phyloP scores from a whole-genome alignment of 345 rosid genomes.

The Orychophragmus violaceus region DNA sequence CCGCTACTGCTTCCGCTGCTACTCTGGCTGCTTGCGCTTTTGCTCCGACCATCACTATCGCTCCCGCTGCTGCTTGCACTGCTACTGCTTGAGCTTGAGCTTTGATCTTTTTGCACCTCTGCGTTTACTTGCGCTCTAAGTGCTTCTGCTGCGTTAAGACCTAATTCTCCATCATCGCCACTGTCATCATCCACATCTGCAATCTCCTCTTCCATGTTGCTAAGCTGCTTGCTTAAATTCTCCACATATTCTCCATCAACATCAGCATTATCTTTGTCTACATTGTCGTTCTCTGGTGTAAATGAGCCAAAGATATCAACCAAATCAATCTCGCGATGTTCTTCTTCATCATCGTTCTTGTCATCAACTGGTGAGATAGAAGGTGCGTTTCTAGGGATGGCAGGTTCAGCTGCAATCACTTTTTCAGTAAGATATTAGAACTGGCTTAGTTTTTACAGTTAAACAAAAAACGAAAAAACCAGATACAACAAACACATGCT shows the following conservation, averaged over 20 bases:
- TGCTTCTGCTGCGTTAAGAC: constrained; percentile 90
- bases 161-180: constrained; percentile 44
- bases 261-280: constrained; percentile 28
- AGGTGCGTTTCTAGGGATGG: constrained; percentile 27
- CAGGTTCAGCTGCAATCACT: constrained; percentile 34
- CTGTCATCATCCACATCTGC: constrained; percentile 81
- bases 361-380: constrained; percentile 31
- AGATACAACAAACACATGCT: background rate
- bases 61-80: constrained; percentile 62
- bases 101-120: constrained; percentile 33
- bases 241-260: constrained; percentile 29
- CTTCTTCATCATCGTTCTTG: constrained; percentile 54
- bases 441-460: constrained; percentile 8
- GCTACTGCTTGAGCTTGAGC: constrained; percentile 70
- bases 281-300: constrained; percentile 41
- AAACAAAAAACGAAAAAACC: background rate
- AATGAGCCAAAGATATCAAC: constrained; percentile 59
- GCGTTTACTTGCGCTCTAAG: constrained; percentile 79
- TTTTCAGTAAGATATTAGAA: constrained; percentile 25
- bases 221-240: constrained; percentile 9
- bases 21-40: constrained; percentile 39
- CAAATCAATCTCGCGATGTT: constrained; percentile 55
- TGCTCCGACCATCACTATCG: constrained; percentile 55
- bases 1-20: constrained; percentile 40
- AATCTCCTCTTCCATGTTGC: constrained; percentile 53